phyloP scores from a whole-genome alignment of 2,329 filamentous ascomycete species.

The Penicillium sp. region DNA sequence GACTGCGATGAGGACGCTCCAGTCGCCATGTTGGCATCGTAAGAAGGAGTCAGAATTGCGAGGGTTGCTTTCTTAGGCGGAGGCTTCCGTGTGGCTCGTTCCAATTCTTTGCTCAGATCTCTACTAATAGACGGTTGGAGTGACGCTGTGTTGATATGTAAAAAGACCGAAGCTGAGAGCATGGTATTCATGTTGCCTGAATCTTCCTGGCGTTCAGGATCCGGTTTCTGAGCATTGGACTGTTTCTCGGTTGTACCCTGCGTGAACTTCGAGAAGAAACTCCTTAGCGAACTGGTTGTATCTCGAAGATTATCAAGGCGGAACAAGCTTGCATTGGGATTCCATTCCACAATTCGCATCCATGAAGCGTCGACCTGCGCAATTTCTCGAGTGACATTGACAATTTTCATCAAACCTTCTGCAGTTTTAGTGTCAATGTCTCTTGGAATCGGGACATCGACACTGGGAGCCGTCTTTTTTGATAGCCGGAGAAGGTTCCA shows the following conservation, averaged over 20 bases:
- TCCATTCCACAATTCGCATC: constrained; percentile 86
- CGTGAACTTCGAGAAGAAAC: constrained; percentile 78
- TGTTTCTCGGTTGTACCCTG: constrained; percentile 46
- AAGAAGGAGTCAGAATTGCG: constrained; percentile 85
- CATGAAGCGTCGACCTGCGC: constrained; percentile 89
- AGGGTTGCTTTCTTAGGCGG: constrained; percentile 85
- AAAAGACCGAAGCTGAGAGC: constrained; percentile 77
- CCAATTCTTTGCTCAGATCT: constrained; percentile 77
- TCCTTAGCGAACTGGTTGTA: constrained; percentile 62
- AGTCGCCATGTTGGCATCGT: constrained; percentile 72
- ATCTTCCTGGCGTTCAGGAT: constrained; percentile 59
- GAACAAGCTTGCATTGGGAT: constrained; percentile 51
- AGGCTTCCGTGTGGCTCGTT: constrained; percentile 94
- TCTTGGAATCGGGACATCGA: constrained; percentile 68
- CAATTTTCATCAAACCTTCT: constrained; percentile 84
- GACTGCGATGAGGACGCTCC: constrained; percentile 48
- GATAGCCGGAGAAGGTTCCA: constrained; percentile 73
- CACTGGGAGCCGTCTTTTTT: constrained; percentile 81
- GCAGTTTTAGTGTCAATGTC: constrained; percentile 79
- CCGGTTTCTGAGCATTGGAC: constrained; percentile 49
- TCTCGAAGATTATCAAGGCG: constrained; percentile 39
- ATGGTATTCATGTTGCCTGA: constrained; percentile 69
- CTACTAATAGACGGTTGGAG: constrained; percentile 72
- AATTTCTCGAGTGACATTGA: constrained; percentile 75
- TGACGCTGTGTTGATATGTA: constrained; percentile 80